These are phyloP conservation scores for Bimuria novae-zelandiae DNA, from an alignment of 2,329 filamentous ascomycete species.

Conservation along the genomic window DNA sequence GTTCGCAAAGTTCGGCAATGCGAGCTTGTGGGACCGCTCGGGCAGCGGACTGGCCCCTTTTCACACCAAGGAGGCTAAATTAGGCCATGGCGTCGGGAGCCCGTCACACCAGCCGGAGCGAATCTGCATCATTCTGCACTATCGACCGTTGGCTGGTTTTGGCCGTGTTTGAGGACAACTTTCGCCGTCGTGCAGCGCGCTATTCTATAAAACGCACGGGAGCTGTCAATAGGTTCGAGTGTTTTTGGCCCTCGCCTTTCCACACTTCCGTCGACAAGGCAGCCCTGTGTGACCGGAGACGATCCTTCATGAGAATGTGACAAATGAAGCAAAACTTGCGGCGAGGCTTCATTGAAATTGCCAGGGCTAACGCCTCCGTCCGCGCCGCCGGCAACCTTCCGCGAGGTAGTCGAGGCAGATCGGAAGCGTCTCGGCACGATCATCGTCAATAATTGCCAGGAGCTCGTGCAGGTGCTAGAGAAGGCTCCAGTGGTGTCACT, in stretches of 20 bases:
- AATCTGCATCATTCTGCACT: slow-evolving; percentile 8
- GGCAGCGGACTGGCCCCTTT: slow-evolving; percentile 38
- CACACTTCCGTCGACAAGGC: neutral
- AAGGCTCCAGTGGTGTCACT: neutral
- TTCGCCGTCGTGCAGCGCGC: too few species aligned
- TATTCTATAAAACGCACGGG: neutral
- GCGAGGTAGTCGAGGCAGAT: too few species aligned
- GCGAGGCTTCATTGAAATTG: neutral
- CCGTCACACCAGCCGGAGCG: slow-evolving; percentile 6
- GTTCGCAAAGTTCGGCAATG: slow-evolving; percentile 29
- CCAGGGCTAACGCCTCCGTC: slow-evolving; percentile 2
- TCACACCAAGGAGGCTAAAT: slow-evolving; percentile 11
- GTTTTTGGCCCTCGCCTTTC: neutral
- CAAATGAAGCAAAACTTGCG: neutral
- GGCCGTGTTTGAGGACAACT: slow-evolving; percentile 21
- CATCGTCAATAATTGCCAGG: neutral
- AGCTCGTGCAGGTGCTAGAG: neutral
- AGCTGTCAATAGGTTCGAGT: neutral
- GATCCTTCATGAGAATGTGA: neutral
- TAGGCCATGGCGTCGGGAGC: slow-evolving; percentile 24
- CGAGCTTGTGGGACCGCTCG: slow-evolving; percentile 35
- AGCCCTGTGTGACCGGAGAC: neutral
- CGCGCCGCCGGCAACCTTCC: slow-evolving; percentile 1
- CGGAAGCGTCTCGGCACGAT: neutral
- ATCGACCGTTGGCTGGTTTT: slow-evolving; percentile 19